These are phyloP conservation scores for Parmales sp. DNA, from an alignment of 108 stramenopile species.

Conservation along the genomic window DNA sequence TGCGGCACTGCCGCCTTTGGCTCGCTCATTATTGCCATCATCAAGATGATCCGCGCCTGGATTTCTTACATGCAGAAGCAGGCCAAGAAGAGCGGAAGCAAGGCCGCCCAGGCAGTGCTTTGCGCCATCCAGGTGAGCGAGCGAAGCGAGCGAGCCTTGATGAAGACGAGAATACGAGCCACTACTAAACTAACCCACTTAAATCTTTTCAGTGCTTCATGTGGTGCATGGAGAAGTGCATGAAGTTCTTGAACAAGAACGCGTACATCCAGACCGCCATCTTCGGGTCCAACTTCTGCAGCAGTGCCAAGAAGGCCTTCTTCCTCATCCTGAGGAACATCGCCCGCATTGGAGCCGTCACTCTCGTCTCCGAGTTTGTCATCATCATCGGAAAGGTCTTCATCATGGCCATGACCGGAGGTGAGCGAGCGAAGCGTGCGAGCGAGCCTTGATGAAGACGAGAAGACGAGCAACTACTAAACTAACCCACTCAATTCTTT, in stretches of 20 bases:
- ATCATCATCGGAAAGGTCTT: constrained; percentile 75
- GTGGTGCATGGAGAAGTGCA: constrained; percentile 63
- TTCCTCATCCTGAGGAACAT: constrained; percentile 19
- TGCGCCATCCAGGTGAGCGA: too few relatives aligned
- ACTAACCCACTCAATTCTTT: too few relatives aligned
- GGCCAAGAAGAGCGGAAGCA: constrained; percentile 56
- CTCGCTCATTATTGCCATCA: constrained; percentile 75
- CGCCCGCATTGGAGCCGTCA: constrained; percentile 19
- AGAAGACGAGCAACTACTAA: too few relatives aligned
- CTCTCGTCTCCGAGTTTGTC: constrained; percentile 34
- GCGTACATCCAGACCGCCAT: constrained; percentile 56
- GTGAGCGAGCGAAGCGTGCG: too few relatives aligned
- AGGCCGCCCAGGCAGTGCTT: constrained; percentile 57
- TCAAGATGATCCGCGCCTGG: constrained; percentile 72
- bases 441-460: too few relatives aligned
- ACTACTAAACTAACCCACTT: too few relatives aligned
- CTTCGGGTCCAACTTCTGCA: constrained; percentile 28
- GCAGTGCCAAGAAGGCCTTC: constrained; percentile 16
- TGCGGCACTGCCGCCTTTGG: constrained; percentile 91
- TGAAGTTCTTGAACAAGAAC: constrained; percentile 55
- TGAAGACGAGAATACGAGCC: too few relatives aligned
- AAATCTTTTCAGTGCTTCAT: constrained; percentile 83
- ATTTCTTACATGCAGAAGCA: constrained; percentile 71
- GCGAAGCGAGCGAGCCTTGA: too few relatives aligned
- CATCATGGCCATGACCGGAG: constrained; percentile 55